Percentiles rank a stretch among this genome's conserved stretches.
Conservation (phyloP, 371 early-diverging fungal genomes). For the Gilbertella persicaria region DNA sequence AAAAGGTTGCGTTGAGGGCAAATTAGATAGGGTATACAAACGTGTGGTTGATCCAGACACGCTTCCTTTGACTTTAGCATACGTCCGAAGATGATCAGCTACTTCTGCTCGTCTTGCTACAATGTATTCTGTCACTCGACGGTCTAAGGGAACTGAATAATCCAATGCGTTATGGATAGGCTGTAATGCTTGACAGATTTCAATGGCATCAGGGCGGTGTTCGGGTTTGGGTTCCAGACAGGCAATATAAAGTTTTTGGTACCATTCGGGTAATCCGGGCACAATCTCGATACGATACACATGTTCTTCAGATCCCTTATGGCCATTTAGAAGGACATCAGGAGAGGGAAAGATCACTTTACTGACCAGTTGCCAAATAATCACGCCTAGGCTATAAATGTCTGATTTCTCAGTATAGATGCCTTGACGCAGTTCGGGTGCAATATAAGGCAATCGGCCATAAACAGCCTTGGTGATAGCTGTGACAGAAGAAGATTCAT, state of each 20-base stretch:
- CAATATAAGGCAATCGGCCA: constrained; percentile 50
- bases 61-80: constrained; percentile 36
- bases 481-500: constrained; percentile 45
- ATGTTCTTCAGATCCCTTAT: constrained; percentile 25
- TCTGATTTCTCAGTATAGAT: constrained; percentile 52
- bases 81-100: constrained; percentile 42
- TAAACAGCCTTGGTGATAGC: constrained; percentile 48
- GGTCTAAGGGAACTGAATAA: constrained; percentile 38
- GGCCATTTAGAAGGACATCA: constrained; percentile 35
- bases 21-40: constrained; percentile 44
- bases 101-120: constrained; percentile 44
- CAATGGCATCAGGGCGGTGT: constrained; percentile 41
- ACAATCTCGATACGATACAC: constrained; percentile 46
- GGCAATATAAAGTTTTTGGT: constrained; percentile 35
- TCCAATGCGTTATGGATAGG: constrained; percentile 35
- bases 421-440: constrained; percentile 48
- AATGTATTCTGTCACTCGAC: constrained; percentile 40
- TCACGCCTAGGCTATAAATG: constrained; percentile 46
- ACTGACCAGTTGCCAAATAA: constrained; percentile 52
- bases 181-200: constrained; percentile 40
- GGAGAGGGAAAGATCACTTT: constrained; percentile 54
- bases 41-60: constrained; percentile 40
- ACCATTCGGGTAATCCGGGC: constrained; percentile 47
- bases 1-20: constrained; percentile 31
- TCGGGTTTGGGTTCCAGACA: constrained; percentile 46